These are phyloP conservation scores for Flaveria robusta DNA, from an alignment of 129 eudicot species.

Conservation along the genomic window DNA sequence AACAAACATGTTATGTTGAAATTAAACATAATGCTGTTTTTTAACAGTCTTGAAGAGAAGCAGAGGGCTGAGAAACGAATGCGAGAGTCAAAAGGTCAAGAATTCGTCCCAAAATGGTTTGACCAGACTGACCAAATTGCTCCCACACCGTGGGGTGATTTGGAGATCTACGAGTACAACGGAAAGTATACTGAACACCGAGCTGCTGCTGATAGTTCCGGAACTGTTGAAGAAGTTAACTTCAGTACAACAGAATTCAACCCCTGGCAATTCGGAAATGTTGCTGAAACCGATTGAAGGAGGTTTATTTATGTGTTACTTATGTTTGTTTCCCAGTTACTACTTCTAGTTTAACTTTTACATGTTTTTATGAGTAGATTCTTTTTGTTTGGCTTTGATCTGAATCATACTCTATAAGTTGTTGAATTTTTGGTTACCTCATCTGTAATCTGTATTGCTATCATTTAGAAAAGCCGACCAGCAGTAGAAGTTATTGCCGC, in stretches of 20 bases:
- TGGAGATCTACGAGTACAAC: constrained; percentile 78
- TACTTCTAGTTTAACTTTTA: constrained; percentile 22
- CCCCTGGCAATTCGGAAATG: constrained; percentile 83
- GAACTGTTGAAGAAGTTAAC: constrained; percentile 44
- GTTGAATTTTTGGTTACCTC: constrained; percentile 16
- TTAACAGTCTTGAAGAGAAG: constrained; percentile 73
- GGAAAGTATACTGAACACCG: constrained; percentile 75
- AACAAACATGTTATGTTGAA: not conserved
- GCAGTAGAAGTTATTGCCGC: too few relatives aligned
- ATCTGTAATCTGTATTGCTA: not conserved
- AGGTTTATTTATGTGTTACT: not conserved
- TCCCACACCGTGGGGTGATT: constrained; percentile 95
- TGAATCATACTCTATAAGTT: constrained; percentile 23
- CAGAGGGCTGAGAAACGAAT: constrained; percentile 94
- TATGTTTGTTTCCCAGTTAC: not conserved
- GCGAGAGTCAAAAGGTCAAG: constrained; percentile 65
- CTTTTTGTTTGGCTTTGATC: constrained; percentile 12
- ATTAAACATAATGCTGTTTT: not conserved
- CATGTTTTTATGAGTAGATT: constrained; percentile 30
- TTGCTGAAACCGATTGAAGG: constrained; percentile 40
- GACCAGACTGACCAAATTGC: constrained; percentile 61
- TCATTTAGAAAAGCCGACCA: not conserved
- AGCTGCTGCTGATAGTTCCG: constrained; percentile 56
- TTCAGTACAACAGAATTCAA: constrained; percentile 55
- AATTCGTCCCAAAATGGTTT: constrained; percentile 81